phyloP scores from a whole-genome alignment of 2,329 filamentous ascomycete species.

The Claviceps maximensis region DNA sequence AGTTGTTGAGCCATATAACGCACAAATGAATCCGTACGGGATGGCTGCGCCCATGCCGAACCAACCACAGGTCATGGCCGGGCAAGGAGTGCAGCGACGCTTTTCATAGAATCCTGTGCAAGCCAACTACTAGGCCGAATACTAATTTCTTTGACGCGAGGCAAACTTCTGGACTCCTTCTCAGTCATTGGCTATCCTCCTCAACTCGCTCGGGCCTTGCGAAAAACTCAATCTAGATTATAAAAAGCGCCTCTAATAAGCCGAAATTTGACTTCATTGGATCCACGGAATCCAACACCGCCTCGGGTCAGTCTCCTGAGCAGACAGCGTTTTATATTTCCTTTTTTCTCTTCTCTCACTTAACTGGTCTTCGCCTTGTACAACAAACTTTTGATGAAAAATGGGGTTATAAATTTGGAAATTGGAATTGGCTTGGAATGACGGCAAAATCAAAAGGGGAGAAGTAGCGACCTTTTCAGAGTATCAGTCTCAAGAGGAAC shows the following conservation, averaged over 20 bases:
- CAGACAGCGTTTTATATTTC: background rate
- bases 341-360: too few relatives aligned
- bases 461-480: background rate
- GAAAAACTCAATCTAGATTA: background rate
- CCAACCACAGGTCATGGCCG: slow-evolving; percentile 40
- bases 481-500: background rate
- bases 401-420: slow-evolving; percentile 8
- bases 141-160: background rate
- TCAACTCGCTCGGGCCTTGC: background rate
- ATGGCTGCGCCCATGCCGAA: slow-evolving; percentile 39
- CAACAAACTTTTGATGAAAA: slow-evolving; percentile 14
- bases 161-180: background rate
- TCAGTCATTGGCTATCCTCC: background rate
- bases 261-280: background rate
- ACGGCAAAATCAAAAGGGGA: background rate
- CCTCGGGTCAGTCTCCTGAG: background rate
- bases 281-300: background rate
- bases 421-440: background rate
- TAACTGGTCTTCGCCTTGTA: slow-evolving; percentile 14
- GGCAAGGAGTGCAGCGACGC: slow-evolving; percentile 40
- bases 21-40: slow-evolving; percentile 46
- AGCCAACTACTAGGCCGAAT: background rate
- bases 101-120: slow-evolving; percentile 35
- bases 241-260: background rate
- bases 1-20: slow-evolving; percentile 39